Percentiles rank a stretch among this genome's conserved stretches.
Evolutionary conservation across 306 rosid genomes (phyloP).

Genomic region (Inga laurina): DNA sequence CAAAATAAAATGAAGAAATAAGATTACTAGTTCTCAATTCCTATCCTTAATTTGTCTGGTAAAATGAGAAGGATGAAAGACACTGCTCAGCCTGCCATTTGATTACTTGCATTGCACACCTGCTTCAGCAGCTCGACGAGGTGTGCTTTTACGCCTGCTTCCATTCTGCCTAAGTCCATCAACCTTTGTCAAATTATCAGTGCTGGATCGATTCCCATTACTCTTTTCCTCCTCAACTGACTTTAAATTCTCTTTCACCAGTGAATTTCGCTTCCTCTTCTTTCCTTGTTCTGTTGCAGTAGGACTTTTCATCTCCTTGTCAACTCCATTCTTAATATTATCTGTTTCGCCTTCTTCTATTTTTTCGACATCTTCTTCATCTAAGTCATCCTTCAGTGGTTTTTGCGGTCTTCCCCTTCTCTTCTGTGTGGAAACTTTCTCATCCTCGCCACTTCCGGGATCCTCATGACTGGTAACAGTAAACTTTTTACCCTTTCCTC

Average conservation of each 20-base stretch:
- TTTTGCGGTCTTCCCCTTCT: conserved; percentile 54
- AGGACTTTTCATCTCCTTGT: conserved; percentile 30
- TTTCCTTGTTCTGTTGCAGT: conserved; percentile 32
- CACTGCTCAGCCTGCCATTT: conserved; percentile 20
- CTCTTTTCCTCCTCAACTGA: conserved; percentile 32
- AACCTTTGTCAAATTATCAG: conserved; percentile 30
- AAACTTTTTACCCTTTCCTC: conserved; percentile 52
- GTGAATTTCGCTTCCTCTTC: conserved; percentile 41
- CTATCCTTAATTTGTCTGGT: conserved; percentile 19
- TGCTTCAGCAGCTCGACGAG: conserved; percentile 80
- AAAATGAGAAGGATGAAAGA: conserved; percentile 26
- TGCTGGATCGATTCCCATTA: conserved; percentile 37
- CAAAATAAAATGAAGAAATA: conserved; percentile 28
- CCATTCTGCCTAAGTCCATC: conserved; percentile 64
- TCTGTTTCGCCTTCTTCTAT: conserved; percentile 38
- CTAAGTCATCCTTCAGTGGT: conserved; percentile 42
- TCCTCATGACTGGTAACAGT: conserved; percentile 39
- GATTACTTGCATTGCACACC: conserved; percentile 74
- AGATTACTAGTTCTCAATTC: conserved; percentile 42
- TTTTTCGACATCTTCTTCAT: conserved; percentile 40
- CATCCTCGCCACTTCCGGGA: conserved; percentile 41
- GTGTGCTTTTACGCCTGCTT: conserved; percentile 79
- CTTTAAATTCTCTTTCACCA: conserved; percentile 39
- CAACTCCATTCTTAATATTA: conserved; percentile 28
- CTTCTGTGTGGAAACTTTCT: conserved; percentile 37